Evolutionary conservation across 164 flowering plant genomes (phyloP).

Genomic region (Cinnamomum chago): DNA sequence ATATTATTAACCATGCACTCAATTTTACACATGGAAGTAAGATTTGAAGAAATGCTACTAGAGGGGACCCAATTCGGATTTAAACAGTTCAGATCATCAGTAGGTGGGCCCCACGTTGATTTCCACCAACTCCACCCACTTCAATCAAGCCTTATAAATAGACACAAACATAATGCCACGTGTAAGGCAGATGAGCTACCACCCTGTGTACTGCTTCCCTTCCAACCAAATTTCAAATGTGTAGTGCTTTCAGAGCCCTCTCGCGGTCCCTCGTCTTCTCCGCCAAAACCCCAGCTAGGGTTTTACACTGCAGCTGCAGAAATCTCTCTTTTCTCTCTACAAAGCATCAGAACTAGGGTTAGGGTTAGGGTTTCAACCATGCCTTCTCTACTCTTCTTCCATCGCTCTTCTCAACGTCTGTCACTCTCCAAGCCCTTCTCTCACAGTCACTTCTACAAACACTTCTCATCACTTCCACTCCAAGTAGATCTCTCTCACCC

Average conservation of each 20-base stretch:
- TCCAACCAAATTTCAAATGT: neutral
- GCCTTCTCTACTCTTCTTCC: conserved; percentile 12
- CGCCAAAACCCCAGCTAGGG: neutral
- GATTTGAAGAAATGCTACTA: too few relatives aligned
- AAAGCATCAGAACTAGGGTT: too few relatives aligned
- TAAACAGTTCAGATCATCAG: too few relatives aligned
- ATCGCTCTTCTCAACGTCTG: conserved; percentile 5
- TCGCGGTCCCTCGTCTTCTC: neutral
- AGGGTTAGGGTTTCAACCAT: conserved; percentile 6
- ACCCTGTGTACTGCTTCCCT: neutral
- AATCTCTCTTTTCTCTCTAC: neutral
- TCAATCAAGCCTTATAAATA: too few relatives aligned
- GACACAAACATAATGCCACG: too few relatives aligned
- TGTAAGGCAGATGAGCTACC: neutral
- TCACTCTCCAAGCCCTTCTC: neutral
- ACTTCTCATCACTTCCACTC: conserved; percentile 5
- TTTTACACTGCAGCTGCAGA: neutral
- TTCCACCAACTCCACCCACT: too few relatives aligned
- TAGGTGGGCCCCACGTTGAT: too few relatives aligned
- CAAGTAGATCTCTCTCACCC: conserved; percentile 64
- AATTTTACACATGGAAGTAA: too few relatives aligned
- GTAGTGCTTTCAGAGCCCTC: too few relatives aligned
- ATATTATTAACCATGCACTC: too few relatives aligned
- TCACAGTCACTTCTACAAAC: conserved; percentile 1
- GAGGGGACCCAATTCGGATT: too few relatives aligned